These are phyloP conservation scores for Epichloe uncinata DNA, from an alignment of 2,329 filamentous ascomycete genomes.

Conservation along the genomic window DNA sequence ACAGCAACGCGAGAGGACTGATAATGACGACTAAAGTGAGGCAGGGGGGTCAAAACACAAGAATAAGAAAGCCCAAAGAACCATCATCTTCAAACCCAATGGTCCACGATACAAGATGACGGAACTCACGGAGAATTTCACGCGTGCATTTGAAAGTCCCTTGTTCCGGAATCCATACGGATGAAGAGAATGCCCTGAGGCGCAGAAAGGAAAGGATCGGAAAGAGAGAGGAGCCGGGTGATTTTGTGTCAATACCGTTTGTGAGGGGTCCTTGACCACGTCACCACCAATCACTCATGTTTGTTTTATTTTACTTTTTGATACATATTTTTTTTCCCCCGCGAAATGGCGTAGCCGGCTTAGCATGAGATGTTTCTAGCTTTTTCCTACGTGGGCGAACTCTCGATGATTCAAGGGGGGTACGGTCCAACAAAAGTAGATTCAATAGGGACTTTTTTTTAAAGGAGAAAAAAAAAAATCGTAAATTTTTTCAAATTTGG, in stretches of 20 bases:
- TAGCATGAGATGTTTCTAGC: constrained; percentile 18
- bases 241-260: no score
- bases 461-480: not conserved
- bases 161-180: no score
- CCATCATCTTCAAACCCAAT: no score
- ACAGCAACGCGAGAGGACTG: constrained; percentile 34
- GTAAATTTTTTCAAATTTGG: not conserved
- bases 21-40: constrained; percentile 40
- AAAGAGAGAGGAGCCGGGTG: no score
- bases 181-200: no score
- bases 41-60: constrained; percentile 5
- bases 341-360: constrained; percentile 24
- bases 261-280: not conserved
- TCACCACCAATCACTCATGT: not conserved
- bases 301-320: not conserved
- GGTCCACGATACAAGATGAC: no score
- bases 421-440: not conserved
- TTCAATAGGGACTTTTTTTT: not conserved
- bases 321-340: not conserved
- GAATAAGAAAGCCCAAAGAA: not conserved
- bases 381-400: not conserved
- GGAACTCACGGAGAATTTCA: no score
- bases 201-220: no score
- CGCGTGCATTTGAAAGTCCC: no score
- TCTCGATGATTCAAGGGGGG: not conserved